Base-by-base conservation (phyloP, 164 flowering plant genomes). In the Magnolia officinalis region DNA sequence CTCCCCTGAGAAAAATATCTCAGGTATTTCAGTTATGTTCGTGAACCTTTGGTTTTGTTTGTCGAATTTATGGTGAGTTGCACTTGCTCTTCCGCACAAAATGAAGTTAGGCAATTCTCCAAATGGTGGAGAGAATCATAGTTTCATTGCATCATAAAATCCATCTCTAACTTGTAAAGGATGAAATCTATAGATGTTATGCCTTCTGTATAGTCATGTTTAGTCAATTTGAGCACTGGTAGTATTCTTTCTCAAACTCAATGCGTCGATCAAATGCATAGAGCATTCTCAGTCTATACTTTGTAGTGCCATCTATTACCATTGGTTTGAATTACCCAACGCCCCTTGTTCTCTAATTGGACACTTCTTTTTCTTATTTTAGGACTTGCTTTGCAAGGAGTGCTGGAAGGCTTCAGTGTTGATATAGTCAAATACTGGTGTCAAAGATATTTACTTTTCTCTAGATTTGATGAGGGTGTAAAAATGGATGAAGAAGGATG, bases 401-500 rank as follows among this genome's bases (percentile, higher is more conserved):
- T 82, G 50, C 18, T 76, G 49, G 85, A 84, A 75, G 88, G 86
- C 50, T 50, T 50, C 52, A 70, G 87, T 67, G 79, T 84, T 50
- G 80, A 72, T 77, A 84, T 88, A 66, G 76, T 67, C 71, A 96
- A 92, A 83, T 94, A 92, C 73, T 92, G 98, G 99, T 81, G 82
- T 77, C 98, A 96, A 73, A 88, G 96, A 70, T 91, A 91, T 74
- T 71, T 78, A 8, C 84, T 92, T 18, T 94, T 96, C 81, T 89
- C 93, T 26, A 88, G 82, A 83, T 96, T 87, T 82, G 97, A 94
- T 82, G 85, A 90, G 65, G 98, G 99, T 58, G 85, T 96, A 80
- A 87, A 83, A 83, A 89, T 94, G 97, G 99, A 96, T 76, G 85
- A 88, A 84, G 98, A 96, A 88, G 97, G 98, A 79, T 96, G 97